Conservation (phyloP, 805 yeast species). For the Grigorovia yakushimaensis region DNA sequence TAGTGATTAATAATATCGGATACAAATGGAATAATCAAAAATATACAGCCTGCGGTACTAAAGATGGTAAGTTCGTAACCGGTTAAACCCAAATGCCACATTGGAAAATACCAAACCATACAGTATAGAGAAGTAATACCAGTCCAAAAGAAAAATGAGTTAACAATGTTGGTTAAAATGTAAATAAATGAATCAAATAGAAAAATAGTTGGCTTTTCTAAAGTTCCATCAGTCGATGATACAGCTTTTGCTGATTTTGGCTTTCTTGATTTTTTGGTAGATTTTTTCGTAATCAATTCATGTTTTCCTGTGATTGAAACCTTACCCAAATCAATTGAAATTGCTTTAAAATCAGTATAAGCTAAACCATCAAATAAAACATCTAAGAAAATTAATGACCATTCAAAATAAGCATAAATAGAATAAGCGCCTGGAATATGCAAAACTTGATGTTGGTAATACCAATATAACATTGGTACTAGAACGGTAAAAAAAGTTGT, state of each 20-base stretch:
- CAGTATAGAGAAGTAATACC: conserved; percentile 69
- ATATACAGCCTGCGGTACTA: conserved; percentile 47
- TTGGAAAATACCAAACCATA: conserved; percentile 93
- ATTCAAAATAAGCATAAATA: conserved; percentile 86
- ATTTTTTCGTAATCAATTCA: background rate
- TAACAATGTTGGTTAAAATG: conserved; percentile 34
- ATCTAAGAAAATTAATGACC: conserved; percentile 80
- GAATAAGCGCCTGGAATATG: conserved; percentile 91
- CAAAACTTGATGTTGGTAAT: conserved; percentile 87
- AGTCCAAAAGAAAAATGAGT: conserved; percentile 80
- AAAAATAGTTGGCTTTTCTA: background rate
- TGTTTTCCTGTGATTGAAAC: conserved; percentile 6
- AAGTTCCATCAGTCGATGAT: background rate
- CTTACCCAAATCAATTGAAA: conserved; percentile 36
- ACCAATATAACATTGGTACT: conserved; percentile 78
- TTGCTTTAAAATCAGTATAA: conserved; percentile 52
- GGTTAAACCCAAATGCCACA: conserved; percentile 96
- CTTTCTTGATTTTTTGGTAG: background rate
- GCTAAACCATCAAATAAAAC: conserved; percentile 79
- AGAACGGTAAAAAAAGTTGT: conserved; percentile 58
- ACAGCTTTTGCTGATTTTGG: background rate
- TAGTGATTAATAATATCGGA: conserved; percentile 21
- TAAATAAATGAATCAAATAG: conserved; percentile 25
- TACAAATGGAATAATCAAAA: conserved; percentile 39
- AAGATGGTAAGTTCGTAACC: conserved; percentile 78